phyloP scores from a whole-genome alignment of 805 yeast species.

The Ogataea allantospora region DNA sequence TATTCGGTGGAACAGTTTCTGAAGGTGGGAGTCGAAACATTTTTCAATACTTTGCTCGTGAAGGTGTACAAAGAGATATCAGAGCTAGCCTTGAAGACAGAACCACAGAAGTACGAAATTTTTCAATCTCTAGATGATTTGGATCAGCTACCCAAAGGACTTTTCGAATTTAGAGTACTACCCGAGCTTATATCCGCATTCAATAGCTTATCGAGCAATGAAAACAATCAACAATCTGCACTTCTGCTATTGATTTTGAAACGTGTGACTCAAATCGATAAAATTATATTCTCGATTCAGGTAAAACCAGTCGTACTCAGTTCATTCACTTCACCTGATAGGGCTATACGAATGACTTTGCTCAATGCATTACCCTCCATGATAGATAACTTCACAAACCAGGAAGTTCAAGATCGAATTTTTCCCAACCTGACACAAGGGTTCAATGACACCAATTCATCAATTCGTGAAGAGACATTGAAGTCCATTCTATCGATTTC shows the following conservation, averaged over 20 bases:
- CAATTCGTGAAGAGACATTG: conserved; percentile 78
- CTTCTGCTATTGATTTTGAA: conserved; percentile 43
- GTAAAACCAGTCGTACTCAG: conserved; percentile 64
- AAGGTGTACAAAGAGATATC: conserved; percentile 50
- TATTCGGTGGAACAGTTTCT: conserved; percentile 38
- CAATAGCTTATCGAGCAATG: conserved; percentile 22
- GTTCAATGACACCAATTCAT: conserved; percentile 76
- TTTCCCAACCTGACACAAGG: conserved; percentile 75
- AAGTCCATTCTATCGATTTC: conserved; percentile 58
- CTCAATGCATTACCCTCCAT: conserved; percentile 60
- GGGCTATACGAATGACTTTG: conserved; percentile 73
- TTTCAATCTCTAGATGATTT: conserved; percentile 39
- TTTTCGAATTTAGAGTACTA: conserved; percentile 59
- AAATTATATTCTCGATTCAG: conserved; percentile 36
- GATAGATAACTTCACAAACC: conserved; percentile 47
- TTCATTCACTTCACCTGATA: conserved; percentile 65
- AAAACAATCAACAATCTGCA: conserved; percentile 25
- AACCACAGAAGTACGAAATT: conserved; percentile 50
- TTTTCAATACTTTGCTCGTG: conserved; percentile 49
- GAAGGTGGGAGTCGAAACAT: conserved; percentile 29
- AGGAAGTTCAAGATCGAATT: conserved; percentile 66
- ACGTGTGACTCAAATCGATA: conserved; percentile 26
- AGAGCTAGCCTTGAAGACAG: conserved; percentile 52
- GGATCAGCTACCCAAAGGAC: conserved; percentile 45
- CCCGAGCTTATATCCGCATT: conserved; percentile 64